Conservation (phyloP, 352 stramenopile genomes). For the Globisporangium cederbergense region DNA sequence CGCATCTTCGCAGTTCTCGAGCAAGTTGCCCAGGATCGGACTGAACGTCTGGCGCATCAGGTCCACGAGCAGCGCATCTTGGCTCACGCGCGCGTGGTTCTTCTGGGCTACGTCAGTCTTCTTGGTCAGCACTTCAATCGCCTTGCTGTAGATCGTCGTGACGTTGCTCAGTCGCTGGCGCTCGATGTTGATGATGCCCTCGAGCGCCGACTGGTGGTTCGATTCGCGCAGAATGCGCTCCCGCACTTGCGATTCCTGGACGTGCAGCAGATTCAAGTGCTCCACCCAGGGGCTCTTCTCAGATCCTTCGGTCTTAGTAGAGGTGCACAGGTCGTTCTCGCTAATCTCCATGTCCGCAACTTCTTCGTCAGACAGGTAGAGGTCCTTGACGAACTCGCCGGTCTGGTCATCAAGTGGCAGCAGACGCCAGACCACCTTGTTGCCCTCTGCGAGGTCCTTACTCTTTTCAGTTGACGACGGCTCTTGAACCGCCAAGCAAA, state of each 20-base stretch:
- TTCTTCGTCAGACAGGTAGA: constrained; percentile 55
- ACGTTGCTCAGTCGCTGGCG: constrained; percentile 57
- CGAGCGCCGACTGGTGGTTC: constrained; percentile 55
- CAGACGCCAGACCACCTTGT: constrained; percentile 43
- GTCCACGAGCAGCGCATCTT: constrained; percentile 58
- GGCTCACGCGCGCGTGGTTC: constrained; percentile 53
- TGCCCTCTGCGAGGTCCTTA: constrained; percentile 6
- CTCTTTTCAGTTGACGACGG: background rate
- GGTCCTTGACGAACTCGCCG: constrained; percentile 52
- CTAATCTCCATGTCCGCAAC: constrained; percentile 59
- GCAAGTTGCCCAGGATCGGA: constrained; percentile 56
- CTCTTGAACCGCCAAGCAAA: constrained; percentile 43
- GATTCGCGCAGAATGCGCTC: constrained; percentile 48
- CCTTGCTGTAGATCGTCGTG: constrained; percentile 55
- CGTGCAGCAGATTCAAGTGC: constrained; percentile 49
- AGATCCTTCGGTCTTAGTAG: constrained; percentile 14
- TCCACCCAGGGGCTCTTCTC: constrained; percentile 42
- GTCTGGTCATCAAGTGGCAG: constrained; percentile 43
- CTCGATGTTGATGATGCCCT: constrained; percentile 72
- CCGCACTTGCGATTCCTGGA: constrained; percentile 50
- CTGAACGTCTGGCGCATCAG: constrained; percentile 70
- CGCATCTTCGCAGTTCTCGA: constrained; percentile 69
- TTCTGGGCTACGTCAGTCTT: constrained; percentile 46
- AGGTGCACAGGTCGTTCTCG: constrained; percentile 60
- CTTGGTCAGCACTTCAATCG: constrained; percentile 41